Conservation (phyloP, 495 filamentous ascomycete species). For the Staphylotrichum longicolle region DNA sequence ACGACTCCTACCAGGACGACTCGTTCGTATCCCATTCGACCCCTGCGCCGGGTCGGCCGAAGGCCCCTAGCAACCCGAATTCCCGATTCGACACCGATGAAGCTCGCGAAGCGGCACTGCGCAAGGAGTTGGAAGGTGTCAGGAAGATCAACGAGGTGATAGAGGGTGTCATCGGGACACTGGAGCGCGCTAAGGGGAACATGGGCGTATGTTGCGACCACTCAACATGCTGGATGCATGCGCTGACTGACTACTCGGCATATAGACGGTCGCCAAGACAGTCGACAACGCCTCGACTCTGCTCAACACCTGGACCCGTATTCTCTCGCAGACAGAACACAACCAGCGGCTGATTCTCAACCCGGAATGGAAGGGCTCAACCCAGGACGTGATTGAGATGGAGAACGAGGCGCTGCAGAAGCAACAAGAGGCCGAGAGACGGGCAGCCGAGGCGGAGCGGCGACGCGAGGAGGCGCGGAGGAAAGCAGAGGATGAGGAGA, state of each 20-base stretch:
- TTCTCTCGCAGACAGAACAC: constrained; percentile 94
- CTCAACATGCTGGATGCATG: neutral
- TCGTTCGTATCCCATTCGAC: constrained; percentile 65
- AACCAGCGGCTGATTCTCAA: constrained; percentile 90
- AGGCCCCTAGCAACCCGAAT: constrained; percentile 50
- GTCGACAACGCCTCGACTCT: constrained; percentile 86
- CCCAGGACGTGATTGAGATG: constrained; percentile 74
- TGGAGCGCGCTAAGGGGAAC: constrained; percentile 80
- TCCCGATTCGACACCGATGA: constrained; percentile 65
- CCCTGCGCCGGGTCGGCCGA: constrained; percentile 35
- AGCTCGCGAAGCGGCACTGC: constrained; percentile 68
- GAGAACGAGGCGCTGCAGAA: constrained; percentile 71
- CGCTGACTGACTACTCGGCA: neutral
- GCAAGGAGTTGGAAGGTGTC: constrained; percentile 75
- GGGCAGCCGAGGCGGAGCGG: constrained; percentile 69
- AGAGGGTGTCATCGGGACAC: constrained; percentile 73
- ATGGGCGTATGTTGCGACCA: constrained; percentile 66
- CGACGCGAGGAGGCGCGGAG: constrained; percentile 67
- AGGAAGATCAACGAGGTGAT: constrained; percentile 83
- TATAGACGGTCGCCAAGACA: constrained; percentile 78
- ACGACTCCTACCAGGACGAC: constrained; percentile 53
- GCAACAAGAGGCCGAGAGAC: constrained; percentile 71
- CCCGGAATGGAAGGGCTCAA: constrained; percentile 84
- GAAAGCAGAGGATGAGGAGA: constrained; percentile 71
- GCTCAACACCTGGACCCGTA: constrained; percentile 94